A percentile compares a stretch with the other conserved stretches of the same genome.
Conservation (phyloP, 805 yeast species). For the Schwanniomyces vanrijiae region DNA sequence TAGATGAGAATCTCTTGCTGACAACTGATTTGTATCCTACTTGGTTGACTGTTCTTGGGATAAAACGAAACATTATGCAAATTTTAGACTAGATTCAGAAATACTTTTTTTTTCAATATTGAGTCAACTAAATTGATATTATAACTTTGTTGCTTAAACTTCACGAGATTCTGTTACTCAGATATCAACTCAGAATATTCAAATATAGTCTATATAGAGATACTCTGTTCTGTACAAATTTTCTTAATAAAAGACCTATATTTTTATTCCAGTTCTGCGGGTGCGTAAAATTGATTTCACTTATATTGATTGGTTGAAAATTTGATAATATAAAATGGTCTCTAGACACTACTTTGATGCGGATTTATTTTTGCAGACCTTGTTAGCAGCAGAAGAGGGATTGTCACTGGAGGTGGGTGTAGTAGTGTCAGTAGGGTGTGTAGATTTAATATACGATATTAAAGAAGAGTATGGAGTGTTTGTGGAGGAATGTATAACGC, state of each 20-base stretch:
- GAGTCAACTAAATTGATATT: not conserved
- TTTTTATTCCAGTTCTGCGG: not conserved
- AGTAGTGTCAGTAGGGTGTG: not conserved
- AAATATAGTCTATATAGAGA: constrained; percentile 1
- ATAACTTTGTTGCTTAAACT: not conserved
- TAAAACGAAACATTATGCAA: constrained; percentile 7
- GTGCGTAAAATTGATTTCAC: constrained; percentile 9
- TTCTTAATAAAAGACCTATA: not conserved
- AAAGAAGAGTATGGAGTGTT: no score
- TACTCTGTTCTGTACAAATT: not conserved
- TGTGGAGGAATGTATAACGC: no score
- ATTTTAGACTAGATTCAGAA: not conserved
- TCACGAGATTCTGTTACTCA: not conserved
- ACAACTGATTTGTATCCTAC: constrained; percentile 2
- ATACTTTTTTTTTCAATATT: not conserved
- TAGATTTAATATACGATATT: no score
- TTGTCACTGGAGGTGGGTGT: not conserved
- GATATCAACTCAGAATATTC: constrained; percentile 1
- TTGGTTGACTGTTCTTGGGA: constrained; percentile 3
- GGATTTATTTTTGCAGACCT: constrained; percentile 1
- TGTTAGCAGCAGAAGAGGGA: not conserved
- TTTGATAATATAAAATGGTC: not conserved
- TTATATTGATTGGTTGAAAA: constrained; percentile 6
- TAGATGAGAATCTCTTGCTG: constrained; percentile 34
- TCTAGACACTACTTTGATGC: not conserved